phyloP scores from a whole-genome alignment of 2,329 filamentous ascomycete species.

The Aureobasidium uvarum region DNA sequence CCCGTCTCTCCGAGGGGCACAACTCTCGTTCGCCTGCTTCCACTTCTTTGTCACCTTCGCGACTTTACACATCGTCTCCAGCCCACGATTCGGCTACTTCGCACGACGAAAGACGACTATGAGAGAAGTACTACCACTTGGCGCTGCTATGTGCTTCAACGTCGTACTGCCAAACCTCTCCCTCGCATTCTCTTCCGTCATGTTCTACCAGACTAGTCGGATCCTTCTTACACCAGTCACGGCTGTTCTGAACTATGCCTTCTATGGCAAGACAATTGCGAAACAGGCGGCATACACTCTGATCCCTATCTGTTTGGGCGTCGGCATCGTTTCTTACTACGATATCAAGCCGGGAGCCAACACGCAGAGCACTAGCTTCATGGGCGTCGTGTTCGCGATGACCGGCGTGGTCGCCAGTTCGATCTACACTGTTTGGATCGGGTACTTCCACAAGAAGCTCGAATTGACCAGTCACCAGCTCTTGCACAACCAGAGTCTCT shows the following conservation, averaged over 20 bases:
- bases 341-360: slow-evolving; percentile 54
- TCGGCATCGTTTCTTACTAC: slow-evolving; percentile 67
- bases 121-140: slow-evolving; percentile 60
- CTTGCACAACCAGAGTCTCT: slow-evolving; percentile 65
- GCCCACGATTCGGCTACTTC: slow-evolving; percentile 59
- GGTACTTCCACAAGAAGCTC: slow-evolving; percentile 62
- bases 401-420: slow-evolving; percentile 63
- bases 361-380: slow-evolving; percentile 52
- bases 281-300: slow-evolving; percentile 55
- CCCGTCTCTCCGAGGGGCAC: slow-evolving; percentile 19
- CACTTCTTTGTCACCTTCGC: slow-evolving; percentile 66
- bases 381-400: slow-evolving; percentile 65
- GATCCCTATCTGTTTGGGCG: slow-evolving; percentile 60
- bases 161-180: slow-evolving; percentile 68
- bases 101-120: slow-evolving; percentile 56
- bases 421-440: slow-evolving; percentile 68
- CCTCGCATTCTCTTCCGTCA: slow-evolving; percentile 65
- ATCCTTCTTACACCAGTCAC: slow-evolving; percentile 66
- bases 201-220: slow-evolving; percentile 68
- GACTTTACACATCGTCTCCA: slow-evolving; percentile 61
- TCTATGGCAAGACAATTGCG: slow-evolving; percentile 60
- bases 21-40: slow-evolving; percentile 61
- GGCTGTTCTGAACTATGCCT: slow-evolving; percentile 62
- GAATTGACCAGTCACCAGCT: slow-evolving; percentile 67
- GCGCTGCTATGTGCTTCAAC: slow-evolving; percentile 65